Evolutionary conservation across 331 rosid species (phyloP).

Genomic region (Rhamnella rubrinervis): DNA sequence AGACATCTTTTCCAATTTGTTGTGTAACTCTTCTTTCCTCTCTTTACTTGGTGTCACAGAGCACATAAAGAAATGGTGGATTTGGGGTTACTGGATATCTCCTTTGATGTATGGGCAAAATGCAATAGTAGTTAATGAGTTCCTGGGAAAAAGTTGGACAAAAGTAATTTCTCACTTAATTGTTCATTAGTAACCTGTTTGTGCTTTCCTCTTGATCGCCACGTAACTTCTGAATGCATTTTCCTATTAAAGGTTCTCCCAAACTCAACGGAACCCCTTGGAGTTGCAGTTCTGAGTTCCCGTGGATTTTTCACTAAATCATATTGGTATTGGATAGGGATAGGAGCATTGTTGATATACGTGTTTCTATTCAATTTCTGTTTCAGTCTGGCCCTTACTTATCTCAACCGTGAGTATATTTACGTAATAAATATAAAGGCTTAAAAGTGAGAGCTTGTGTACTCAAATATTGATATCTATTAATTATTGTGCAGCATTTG

Average conservation of each 20-base stretch:
- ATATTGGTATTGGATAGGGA: conserved; percentile 61
- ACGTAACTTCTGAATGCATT: conserved; percentile 10
- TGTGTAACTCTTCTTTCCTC: not conserved
- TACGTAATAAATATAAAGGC: not conserved
- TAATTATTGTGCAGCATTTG: conserved; percentile 34
- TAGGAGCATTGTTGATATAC: conserved; percentile 48
- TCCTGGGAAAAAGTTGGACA: conserved; percentile 51
- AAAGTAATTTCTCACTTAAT: conserved; percentile 29
- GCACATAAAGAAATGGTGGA: conserved; percentile 60
- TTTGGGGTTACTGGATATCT: conserved; percentile 65
- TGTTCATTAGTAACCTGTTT: not conserved
- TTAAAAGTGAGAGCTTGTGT: not conserved
- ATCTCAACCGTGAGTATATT: conserved; percentile 47
- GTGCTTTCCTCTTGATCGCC: not conserved
- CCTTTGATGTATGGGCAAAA: conserved; percentile 40
- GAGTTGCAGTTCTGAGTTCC: conserved; percentile 45
- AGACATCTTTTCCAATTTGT: not conserved
- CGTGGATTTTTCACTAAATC: conserved; percentile 51
- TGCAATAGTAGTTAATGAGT: conserved; percentile 58
- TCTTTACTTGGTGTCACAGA: conserved; percentile 32
- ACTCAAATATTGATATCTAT: not conserved
- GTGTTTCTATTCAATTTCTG: conserved; percentile 43
- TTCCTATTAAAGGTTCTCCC: conserved; percentile 39
- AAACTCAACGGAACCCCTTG: conserved; percentile 40
- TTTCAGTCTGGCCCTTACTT: conserved; percentile 50